phyloP scores from a whole-genome alignment of 768 basidiomycete genomes.

The Boletus rubescentipes region DNA sequence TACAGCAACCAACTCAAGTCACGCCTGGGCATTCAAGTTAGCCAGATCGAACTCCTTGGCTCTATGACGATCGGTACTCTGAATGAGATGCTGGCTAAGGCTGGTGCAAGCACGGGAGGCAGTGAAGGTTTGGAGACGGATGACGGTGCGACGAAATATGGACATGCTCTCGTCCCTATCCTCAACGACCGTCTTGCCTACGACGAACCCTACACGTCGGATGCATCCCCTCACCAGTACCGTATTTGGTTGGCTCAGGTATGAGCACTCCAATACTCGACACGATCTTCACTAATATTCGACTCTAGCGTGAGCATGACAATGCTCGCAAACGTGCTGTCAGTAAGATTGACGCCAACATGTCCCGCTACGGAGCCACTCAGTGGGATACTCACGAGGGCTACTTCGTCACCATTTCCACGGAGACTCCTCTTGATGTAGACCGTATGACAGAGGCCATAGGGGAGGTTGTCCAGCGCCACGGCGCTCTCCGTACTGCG shows the following conservation, averaged over 20 bases:
- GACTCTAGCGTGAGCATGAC: conserved; percentile 25
- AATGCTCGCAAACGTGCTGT: conserved; percentile 29
- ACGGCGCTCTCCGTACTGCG: conserved; percentile 29
- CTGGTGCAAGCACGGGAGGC: conserved; percentile 7
- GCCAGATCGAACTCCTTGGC: conserved; percentile 26
- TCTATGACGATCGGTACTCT: conserved; percentile 23
- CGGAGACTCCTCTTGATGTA: conserved; percentile 27
- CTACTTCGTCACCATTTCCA: conserved; percentile 15
- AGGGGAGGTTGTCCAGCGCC: conserved; percentile 27
- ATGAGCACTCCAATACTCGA: not conserved
- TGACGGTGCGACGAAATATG: conserved; percentile 29
- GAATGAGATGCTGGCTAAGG: conserved; percentile 27
- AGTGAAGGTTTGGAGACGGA: conserved; percentile 10
- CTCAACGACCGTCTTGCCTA: conserved; percentile 33
- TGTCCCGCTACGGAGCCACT: conserved; percentile 34
- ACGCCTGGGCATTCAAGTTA: conserved; percentile 26
- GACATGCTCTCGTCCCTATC: conserved; percentile 27
- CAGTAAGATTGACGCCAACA: conserved; percentile 30
- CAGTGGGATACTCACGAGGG: conserved; percentile 35
- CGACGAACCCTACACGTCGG: conserved; percentile 31
- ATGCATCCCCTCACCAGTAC: conserved; percentile 27
- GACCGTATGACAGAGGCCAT: conserved; percentile 29
- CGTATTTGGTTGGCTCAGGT: conserved; percentile 36
- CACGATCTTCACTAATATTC: not conserved
- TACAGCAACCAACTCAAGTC: conserved; percentile 32